Base-by-base conservation (phyloP, 768 basidiomycete genomes). In the Phanerodontia chrysosporium region DNA sequence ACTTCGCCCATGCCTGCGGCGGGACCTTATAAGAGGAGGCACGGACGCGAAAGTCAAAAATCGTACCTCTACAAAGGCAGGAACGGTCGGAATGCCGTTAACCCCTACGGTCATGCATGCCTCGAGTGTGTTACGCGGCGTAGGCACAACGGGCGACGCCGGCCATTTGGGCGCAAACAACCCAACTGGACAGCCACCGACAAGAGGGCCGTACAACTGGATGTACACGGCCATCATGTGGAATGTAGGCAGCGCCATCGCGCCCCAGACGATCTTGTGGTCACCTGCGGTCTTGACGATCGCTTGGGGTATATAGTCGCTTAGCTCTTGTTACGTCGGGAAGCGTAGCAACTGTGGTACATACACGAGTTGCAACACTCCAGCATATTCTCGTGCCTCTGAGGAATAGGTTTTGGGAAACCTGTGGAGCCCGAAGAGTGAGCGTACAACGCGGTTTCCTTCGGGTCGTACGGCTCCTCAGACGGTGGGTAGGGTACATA, bases 181-280 rank as follows among this genome's bases (percentile, higher is more conserved):
- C 3, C 29, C 57, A 18, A 58, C 42, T 18, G 61, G 45, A 16
- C 51, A 45, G 12, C 45, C 57, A 21, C 27, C 51, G 4, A 54
- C 22, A 6, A 76, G 13, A 2, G 73, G 63, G n/a, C 63, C 58
- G n/a, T 70, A 42, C 1, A 75, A 12, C 44, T 74, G 70, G 7
- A 64, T 30, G 27, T 61, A 59, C 1, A 72, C 36, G 7, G 70
- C 75, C 14, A 68, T 61, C 0, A 67, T 60, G 49, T 76, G 74
- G 61, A 77, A 76, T 0, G 72, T 45, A 16, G 75, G 75, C 21
- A 73, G 60, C 4, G 61, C 66, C 70, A 36, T 35, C 10, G 49
- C 1, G 62, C 29, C 45, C 69, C 69, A 22, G 51, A 57, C 9
- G 59, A 59, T 24, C 64, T 14, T 42, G 39, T 42, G 39, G 39